Conservation (phyloP, 768 basidiomycete genomes). For the Phlebiopsis flavidoalba region DNA sequence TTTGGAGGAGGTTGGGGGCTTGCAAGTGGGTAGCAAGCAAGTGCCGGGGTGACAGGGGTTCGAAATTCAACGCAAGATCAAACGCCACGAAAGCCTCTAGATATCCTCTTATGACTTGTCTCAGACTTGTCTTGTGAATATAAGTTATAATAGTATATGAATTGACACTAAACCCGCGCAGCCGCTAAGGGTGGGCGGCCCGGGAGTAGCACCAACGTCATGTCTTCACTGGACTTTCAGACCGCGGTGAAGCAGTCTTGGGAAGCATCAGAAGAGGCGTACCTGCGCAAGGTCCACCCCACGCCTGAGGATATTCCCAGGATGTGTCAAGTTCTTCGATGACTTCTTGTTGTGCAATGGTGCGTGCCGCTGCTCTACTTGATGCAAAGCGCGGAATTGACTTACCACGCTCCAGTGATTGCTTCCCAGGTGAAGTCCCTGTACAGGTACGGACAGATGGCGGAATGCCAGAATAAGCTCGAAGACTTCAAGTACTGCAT, state of each 20-base stretch:
- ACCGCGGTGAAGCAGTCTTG: conserved; percentile 55
- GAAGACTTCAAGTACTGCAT: conserved; percentile 96
- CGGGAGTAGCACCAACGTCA: background rate
- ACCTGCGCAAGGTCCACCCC: conserved; percentile 63
- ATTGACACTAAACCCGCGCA: background rate
- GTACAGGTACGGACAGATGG: conserved; percentile 77
- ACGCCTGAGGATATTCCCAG: conserved; percentile 75
- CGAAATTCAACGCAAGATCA: no score
- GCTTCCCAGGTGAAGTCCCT: conserved; percentile 77
- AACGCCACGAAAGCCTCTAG: no score
- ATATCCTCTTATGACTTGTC: no score
- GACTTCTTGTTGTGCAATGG: conserved; percentile 69
- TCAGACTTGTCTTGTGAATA: no score
- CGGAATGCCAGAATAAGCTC: conserved; percentile 69
- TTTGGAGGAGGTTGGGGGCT: no score
- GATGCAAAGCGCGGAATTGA: background rate
- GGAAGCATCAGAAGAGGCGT: conserved; percentile 68
- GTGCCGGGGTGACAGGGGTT: no score
- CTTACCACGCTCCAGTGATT: conserved; percentile 44
- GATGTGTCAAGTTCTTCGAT: conserved; percentile 74
- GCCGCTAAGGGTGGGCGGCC: background rate
- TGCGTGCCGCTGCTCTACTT: conserved; percentile 22
- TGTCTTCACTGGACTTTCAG: conserved; percentile 36
- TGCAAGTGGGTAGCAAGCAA: no score
- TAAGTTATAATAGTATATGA: background rate